These are phyloP conservation scores for Claviceps monticola DNA, from an alignment of 2,329 filamentous ascomycete species.

Conservation along the genomic window DNA sequence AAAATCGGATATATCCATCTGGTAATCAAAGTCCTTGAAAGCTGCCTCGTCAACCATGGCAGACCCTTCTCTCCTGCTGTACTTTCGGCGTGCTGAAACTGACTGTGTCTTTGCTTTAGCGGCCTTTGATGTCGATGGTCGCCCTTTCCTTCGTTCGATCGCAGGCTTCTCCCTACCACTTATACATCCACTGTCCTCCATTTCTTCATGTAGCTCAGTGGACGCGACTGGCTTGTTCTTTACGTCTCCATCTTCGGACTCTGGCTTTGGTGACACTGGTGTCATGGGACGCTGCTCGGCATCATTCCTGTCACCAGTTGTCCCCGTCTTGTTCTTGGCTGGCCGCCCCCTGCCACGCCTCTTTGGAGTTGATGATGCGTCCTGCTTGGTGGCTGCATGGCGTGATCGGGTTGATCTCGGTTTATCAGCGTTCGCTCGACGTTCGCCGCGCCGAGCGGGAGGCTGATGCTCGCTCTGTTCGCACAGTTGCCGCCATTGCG, in stretches of 20 bases:
- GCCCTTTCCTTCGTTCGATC: conserved; percentile 17
- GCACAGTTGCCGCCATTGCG: conserved; percentile 88
- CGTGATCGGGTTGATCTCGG: conserved; percentile 30
- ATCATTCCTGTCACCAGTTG: conserved; percentile 22
- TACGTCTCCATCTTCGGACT: conserved; percentile 16
- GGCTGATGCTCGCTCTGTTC: conserved; percentile 94
- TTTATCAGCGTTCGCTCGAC: conserved; percentile 48
- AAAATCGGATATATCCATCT: conserved; percentile 75
- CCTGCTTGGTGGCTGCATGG: conserved; percentile 19
- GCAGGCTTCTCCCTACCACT: conserved; percentile 30
- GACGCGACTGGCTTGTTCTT: conserved; percentile 29
- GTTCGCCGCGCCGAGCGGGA: conserved; percentile 75
- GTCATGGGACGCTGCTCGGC: conserved; percentile 44
- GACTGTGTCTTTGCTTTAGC: conserved; percentile 54
- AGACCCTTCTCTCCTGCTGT: conserved; percentile 64
- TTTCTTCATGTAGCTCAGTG: conserved; percentile 29
- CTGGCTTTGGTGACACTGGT: conserved; percentile 38
- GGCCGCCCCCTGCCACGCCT: conserved; percentile 28
- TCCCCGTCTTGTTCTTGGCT: conserved; percentile 22
- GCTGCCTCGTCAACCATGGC: conserved; percentile 78
- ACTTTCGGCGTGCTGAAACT: conserved; percentile 75
- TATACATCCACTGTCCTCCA: conserved; percentile 22
- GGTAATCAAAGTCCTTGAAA: conserved; percentile 85
- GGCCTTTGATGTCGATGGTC: conserved; percentile 36
- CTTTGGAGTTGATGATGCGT: conserved; percentile 21